Conservation (phyloP, 352 stramenopile species). For the Phytophthora brassicae region DNA sequence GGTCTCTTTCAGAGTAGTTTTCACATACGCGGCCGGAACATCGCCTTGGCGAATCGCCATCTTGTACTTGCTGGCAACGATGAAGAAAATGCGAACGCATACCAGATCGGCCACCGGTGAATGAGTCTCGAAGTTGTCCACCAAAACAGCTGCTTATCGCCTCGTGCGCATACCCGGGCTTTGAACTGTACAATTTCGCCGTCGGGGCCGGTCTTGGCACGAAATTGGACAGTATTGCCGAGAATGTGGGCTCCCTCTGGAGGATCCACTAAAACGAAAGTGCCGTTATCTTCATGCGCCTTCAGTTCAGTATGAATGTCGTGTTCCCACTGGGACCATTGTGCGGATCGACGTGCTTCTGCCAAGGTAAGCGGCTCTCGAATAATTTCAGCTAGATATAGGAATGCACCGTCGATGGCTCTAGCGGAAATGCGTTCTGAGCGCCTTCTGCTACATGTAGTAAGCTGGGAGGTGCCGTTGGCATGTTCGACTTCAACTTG, state of each 20-base stretch:
- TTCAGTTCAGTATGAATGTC: too few species aligned
- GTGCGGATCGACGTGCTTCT: too few species aligned
- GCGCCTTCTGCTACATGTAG: too few species aligned
- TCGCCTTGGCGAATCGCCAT: background rate
- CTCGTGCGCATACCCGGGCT: conserved; percentile 1
- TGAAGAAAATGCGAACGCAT: conserved; percentile 1
- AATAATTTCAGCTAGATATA: too few species aligned
- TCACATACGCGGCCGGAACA: conserved; percentile 1
- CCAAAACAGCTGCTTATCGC: too few species aligned
- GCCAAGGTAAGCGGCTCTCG: too few species aligned
- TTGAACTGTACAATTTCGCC: conserved; percentile 5
- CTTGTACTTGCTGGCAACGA: background rate
- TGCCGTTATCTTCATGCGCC: too few species aligned
- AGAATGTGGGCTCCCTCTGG: conserved; percentile 1
- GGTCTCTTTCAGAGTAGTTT: background rate
- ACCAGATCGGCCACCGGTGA: background rate
- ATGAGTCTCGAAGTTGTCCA: background rate
- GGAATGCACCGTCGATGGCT: too few species aligned
- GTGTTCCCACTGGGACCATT: too few species aligned
- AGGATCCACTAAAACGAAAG: background rate
- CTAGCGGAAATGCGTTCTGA: too few species aligned
- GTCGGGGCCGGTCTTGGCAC: background rate
- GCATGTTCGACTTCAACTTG: background rate
- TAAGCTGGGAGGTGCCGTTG: background rate
- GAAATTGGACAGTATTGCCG: conserved; percentile 3